Base-by-base conservation (phyloP, 257 asterid genomes). In the Paraleonurus japonicus region DNA sequence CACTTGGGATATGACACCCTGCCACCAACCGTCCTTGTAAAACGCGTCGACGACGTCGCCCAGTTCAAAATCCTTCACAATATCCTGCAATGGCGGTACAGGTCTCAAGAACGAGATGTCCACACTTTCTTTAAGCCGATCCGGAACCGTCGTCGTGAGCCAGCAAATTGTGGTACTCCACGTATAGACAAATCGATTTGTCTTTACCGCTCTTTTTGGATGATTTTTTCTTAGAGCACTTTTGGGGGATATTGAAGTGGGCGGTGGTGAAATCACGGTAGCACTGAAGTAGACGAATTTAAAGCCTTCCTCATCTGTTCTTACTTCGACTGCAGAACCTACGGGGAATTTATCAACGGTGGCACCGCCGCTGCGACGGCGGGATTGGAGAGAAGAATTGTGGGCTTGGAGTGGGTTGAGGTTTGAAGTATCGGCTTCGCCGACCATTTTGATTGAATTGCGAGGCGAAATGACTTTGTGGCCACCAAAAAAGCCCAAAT, bases 1-100 rank as follows among this genome's bases (percentile, higher is more conserved):
- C n/a, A 65, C 79, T 9, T 79, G 54, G 1, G 64, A 75, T 0
- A 88, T 81, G 19, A 71, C 76, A 23, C 92, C 95, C 0, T 77
- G 82, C 93, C 96, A 90, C 95, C 96, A 90, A 10, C 90, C 90
- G 47, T 90, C 92, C 74, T 70, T 75, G 70, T 72, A 81, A 47
- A 63, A 85, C 3, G 91, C 93, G 59, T 90, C 96, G 0, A 90
- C 95, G 19, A 58, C 77, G 83, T 88, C 93, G 68, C 78, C 65
- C 0, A 65, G 76, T 17, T 77, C 83, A 62, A 78, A 85, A 4
- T 74, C 32, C 72, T 61, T 17, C 0, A 30, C 66, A 7, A 48
- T 4, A 54, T 70, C 67, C 4, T 53, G 75, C 17, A 22, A 22
- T 2, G 90, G 92, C 8, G 89, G 90, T 1, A 61, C 65, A 0